phyloP scores from a whole-genome alignment of 1,139 yeast species.

The Schwanniomyces etchellsii region DNA sequence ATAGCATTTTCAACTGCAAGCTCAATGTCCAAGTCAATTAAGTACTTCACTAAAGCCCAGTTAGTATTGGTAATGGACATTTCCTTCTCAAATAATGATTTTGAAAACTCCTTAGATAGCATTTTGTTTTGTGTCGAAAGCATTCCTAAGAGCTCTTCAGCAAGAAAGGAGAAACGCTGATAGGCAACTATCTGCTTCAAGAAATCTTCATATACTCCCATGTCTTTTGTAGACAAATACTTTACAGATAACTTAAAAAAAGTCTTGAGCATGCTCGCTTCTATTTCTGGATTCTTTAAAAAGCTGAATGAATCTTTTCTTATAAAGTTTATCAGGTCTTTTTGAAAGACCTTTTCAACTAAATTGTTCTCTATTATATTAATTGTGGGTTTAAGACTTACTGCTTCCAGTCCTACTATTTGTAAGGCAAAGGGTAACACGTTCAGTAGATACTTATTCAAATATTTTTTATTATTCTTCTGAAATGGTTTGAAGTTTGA shows the following conservation, averaged over 20 bases:
- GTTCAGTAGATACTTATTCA: too few relatives aligned
- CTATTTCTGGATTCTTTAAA: too few relatives aligned
- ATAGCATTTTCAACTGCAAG: conserved; percentile 38
- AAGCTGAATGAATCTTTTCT: too few relatives aligned
- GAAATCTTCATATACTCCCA: conserved; percentile 36
- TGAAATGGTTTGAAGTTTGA: too few relatives aligned
- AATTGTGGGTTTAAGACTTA: too few relatives aligned
- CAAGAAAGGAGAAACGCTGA: conserved; percentile 22
- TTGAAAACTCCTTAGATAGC: conserved; percentile 42
- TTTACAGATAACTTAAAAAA: conserved; percentile 23
- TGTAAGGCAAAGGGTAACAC: too few relatives aligned
- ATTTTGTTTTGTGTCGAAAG: conserved; percentile 40
- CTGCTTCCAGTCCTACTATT: too few relatives aligned
- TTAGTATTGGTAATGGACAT: conserved; percentile 17
- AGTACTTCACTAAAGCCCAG: conserved; percentile 41
- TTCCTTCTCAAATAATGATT: conserved; percentile 25
- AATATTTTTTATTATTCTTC: too few relatives aligned
- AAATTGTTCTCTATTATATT: too few relatives aligned
- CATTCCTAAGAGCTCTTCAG: conserved; percentile 33
- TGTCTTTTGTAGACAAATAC: conserved; percentile 19
- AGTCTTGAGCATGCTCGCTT: too few relatives aligned
- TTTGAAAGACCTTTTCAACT: too few relatives aligned
- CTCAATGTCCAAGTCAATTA: conserved; percentile 47
- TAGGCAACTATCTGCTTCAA: conserved; percentile 28
- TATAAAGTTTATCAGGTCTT: too few relatives aligned